These are phyloP conservation scores for Amaranthus tricolor DNA, from an alignment of 179 eudicot genomes.

Conservation along the genomic window DNA sequence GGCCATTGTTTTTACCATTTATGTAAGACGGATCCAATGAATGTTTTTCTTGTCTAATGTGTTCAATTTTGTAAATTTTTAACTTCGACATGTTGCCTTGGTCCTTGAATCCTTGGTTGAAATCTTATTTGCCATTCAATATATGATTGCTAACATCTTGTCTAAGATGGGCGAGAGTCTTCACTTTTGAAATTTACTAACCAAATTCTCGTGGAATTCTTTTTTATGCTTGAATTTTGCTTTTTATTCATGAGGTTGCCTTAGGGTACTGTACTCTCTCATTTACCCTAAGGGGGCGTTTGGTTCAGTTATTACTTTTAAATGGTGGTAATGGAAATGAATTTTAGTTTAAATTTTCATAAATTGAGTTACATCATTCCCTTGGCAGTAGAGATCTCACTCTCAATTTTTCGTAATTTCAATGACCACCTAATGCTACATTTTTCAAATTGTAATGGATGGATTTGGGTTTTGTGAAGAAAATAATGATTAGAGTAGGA, in stretches of 20 bases:
- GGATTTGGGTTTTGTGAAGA: too few species aligned
- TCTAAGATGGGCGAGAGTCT: neutral
- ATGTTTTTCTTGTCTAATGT: neutral
- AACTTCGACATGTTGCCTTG: neutral
- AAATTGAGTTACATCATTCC: too few species aligned
- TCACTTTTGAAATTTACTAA: neutral
- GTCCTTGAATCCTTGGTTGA: neutral
- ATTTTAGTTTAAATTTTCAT: too few species aligned
- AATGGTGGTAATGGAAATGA: too few species aligned
- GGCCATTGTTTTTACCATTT: conserved; percentile 29
- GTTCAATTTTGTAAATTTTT: neutral
- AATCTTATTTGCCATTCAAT: neutral
- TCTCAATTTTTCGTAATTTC: too few species aligned
- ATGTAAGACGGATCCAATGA: conserved; percentile 21
- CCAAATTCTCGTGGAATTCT: neutral
- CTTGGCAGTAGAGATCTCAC: too few species aligned
- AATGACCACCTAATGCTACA: too few species aligned
- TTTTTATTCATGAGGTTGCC: neutral
- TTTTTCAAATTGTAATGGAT: too few species aligned
- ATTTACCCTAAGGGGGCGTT: neutral
- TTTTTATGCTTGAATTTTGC: neutral
- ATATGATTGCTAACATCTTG: neutral
- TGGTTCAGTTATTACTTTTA: too few species aligned
- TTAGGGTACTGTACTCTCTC: neutral
- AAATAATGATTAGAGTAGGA: too few species aligned